Evolutionary conservation across 2,329 filamentous ascomycete species (phyloP), one percentile per base, ranked within the genome.

Genomic region (Sporothrix pallida): DNA sequence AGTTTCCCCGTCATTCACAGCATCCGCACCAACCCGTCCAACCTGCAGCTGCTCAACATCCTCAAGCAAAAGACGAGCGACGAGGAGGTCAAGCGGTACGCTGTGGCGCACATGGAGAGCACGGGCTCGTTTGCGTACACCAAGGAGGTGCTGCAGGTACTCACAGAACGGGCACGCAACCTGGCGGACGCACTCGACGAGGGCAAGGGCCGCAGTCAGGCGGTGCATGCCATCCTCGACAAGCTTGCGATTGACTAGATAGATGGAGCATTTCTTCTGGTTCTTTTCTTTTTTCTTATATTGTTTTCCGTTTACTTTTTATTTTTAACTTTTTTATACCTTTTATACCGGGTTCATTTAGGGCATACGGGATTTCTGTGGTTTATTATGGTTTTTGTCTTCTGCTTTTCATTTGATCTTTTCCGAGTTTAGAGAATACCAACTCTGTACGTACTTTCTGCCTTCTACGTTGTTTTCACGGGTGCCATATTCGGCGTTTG

Each of bases 1-100:
- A 95, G 92, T 37, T 98, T 98, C 81, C 94, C 95, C 56, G 91
- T 98, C 79, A 97, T 98, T 79, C 95, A 98, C 84, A 92, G 92
- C 81, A 97, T 98, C 78, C 92, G 93, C 75, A 85, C 91, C 74
- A 89, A 94, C 80, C 93, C 89, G 20, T 83, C 84, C 44, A 93
- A 94, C 80, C 86, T 92, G 77, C 91, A 97, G 79, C 88, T 99
- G 72, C 88, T 98, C 81, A 97, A 96, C 80, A 98, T 98, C 73
- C 86, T 98, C 58, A 93, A 93, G 82, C 95, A 98, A 82, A 95
- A 94, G 83, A 94, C 95, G 0, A 88, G 87, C 23, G 92, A 98
- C 78, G 90, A 93, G 65, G 92, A 95, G 79, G 93, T 98, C 71
- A 98, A 98, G 86, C 86, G 89, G 75, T 98, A 97, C 81, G 96